Percentiles rank a stretch among this genome's conserved stretches.
Evolutionary conservation across 495 filamentous ascomycete species (phyloP).

Genomic region (Pyronema omphalodes): DNA sequence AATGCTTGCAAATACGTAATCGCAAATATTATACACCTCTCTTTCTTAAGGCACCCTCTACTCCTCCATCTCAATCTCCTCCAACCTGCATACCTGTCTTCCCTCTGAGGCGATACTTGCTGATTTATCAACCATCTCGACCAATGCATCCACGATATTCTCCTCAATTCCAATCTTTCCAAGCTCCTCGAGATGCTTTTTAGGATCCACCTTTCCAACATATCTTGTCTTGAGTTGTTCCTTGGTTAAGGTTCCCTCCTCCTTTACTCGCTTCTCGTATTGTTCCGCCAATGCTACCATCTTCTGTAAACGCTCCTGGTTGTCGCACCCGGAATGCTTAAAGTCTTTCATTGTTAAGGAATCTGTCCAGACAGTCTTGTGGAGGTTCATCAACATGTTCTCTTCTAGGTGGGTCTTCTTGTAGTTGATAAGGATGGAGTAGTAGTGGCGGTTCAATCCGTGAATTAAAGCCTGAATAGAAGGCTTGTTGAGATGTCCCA

Average conservation of each 20-base stretch:
- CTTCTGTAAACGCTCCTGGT: conserved; percentile 67
- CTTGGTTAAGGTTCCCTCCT: conserved; percentile 90
- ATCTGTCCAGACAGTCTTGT: conserved; percentile 99
- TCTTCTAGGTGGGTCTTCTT: conserved; percentile 94
- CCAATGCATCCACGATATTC: conserved; percentile 89
- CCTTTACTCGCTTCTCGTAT: conserved; percentile 96
- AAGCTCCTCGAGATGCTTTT: conserved; percentile 96
- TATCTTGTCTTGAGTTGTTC: conserved; percentile 98
- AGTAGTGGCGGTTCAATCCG: conserved; percentile 94
- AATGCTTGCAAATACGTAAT: too few species aligned
- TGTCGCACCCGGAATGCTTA: conserved; percentile 59
- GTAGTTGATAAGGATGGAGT: conserved; percentile 96
- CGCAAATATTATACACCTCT: too few species aligned
- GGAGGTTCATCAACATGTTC: conserved; percentile 98
- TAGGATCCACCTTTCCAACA: conserved; percentile 94
- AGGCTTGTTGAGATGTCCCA: conserved; percentile 96
- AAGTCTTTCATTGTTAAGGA: conserved; percentile 96
- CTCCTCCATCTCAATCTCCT: conserved; percentile 20
- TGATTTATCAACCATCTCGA: conserved; percentile 99
- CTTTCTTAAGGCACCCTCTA: background rate
- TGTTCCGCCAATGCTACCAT: conserved; percentile 81
- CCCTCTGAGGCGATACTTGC: conserved; percentile 34
- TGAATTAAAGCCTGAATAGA: conserved; percentile 98
- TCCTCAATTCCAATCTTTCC: conserved; percentile 94
- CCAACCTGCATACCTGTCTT: conserved; percentile 7